Evolutionary conservation across 2,329 filamentous ascomycete genomes (phyloP), one percentile per base, ranked within the genome.

Genomic region (Claviceps lovelessii): DNA sequence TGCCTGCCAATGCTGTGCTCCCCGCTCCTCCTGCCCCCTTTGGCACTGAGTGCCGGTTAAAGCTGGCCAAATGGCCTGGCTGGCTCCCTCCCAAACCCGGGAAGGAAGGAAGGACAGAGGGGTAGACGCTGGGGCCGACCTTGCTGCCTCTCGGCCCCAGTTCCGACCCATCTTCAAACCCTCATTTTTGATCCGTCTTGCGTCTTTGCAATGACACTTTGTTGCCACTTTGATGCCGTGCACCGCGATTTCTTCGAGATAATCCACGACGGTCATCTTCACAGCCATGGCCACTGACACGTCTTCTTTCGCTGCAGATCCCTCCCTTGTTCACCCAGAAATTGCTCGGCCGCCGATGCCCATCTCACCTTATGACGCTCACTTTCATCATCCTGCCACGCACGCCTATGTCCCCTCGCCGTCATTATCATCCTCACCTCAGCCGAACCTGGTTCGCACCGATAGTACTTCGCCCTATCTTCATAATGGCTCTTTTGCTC

Each of bases 401-500:
- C 70, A 73, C 56, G 68, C 68, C 17, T 81, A 77, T 65, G 77
- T 80, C 47, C 72, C 78, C 47, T 88, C 85, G 1, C 84, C 85
- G 4, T 79, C 80, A n/a, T 75, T 80, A 44, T 65, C 67, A 33
- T 76, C 79, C 17, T 76, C 71, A 41, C 77, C 72, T 33, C 76
- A 72, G 70, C 73, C 59, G 62, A 71, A 59, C 63, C 69, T 67
- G 66, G 67, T 72, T 62, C 73, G 81, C 62, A 75, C 72, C 54
- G 77, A 75, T 58, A 82, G 78, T 64, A 75, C 79, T 15, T 88
- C 85, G n/a, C 86, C 86, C 3, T 85, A 83, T 63, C 74, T 85
- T 57, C 78, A 78, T 58, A 74, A 71, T 59, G 71, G 74, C 47
- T 65, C 70, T 58, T 83, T 76, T 62, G 75, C 79, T 60, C 75